Evolutionary conservation across 2,329 filamentous ascomycete genomes (phyloP), one percentile per base, ranked within the genome.

Genomic region (Hymenoscyphus occultus): DNA sequence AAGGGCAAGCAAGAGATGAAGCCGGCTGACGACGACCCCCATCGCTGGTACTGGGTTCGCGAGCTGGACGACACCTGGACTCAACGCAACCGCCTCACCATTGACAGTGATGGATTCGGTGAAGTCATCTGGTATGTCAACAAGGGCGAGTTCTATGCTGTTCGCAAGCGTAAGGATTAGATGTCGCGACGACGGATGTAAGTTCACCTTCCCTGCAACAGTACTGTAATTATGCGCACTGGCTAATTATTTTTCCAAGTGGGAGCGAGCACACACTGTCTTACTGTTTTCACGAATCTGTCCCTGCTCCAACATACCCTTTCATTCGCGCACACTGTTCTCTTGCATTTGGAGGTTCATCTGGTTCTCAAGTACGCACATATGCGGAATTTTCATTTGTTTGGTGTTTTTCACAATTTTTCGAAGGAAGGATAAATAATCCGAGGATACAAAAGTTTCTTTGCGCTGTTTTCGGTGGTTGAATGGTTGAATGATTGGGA

Each of bases 11-110:
- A 88, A 78, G 85, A 87, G 70, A 86, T 88, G 73, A 85, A 86
- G 76, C 86, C 86, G 1, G 80, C 81, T 22, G 86, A 88, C 71
- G 82, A 86, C 68, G 82, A 87, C 75, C 82, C 83, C 48, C 80
- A 80, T 56, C 84, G 85, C 67, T 83, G 85, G 78, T 89, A 88
- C 77, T 85, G 82, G 78, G 81, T 83, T 71, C 83, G 84, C 64
- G 85, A 89, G 77, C 76, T 84, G 69, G 85, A 89, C 75, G 82
- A 84, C 60, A 81, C 82, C 65, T 88, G 83, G 82, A 83, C 82
- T 42, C 80, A 86, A 75, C 82, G 84, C 74, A 85, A 81, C 74
- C 83, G 86, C 39, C 81, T 81, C 75, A 83, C 84, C 62, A 85
- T 89, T 75, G 86, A 89, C 73, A 79, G 80, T 72, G 80, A 86